phyloP scores from a whole-genome alignment of 148 eudicot genomes.

The Cornus florida region DNA sequence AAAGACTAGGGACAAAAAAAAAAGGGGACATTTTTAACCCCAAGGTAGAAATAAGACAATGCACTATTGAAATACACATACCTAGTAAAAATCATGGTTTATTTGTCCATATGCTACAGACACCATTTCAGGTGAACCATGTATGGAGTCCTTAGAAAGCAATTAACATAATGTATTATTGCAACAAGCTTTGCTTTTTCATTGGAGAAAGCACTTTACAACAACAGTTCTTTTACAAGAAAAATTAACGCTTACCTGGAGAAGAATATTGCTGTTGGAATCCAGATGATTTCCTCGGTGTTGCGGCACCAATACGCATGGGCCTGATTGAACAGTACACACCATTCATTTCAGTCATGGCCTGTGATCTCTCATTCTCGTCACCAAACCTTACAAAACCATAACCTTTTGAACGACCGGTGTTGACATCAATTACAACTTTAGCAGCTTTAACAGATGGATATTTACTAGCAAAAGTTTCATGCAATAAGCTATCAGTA shows the following conservation, averaged over 20 bases:
- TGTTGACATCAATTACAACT: slow-evolving; percentile 87
- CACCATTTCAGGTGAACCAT: not conserved
- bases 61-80: not conserved
- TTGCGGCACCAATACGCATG: slow-evolving; percentile 94
- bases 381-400: slow-evolving; percentile 99
- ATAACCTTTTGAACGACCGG: slow-evolving; percentile 93
- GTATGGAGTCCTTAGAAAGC: not conserved
- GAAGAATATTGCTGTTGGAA: slow-evolving; percentile 64
- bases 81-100: not conserved
- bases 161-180: not conserved
- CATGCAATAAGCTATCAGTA: slow-evolving; percentile 73
- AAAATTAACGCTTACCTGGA: slow-evolving; percentile 29
- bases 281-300: slow-evolving; percentile 85
- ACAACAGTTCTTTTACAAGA: not conserved
- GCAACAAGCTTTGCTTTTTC: not conserved
- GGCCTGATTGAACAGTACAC: slow-evolving; percentile 84
- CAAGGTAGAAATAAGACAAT: not conserved
- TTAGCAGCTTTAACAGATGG: slow-evolving; percentile 96
- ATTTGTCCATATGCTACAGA: not conserved
- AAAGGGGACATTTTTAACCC: not conserved
- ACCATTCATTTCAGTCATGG: slow-evolving; percentile 97
- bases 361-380: slow-evolving; percentile 79
- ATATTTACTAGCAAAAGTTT: slow-evolving; percentile 75
- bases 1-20: not conserved
- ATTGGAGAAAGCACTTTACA: not conserved